Base-by-base conservation (phyloP, 371 early-diverging fungal species). In the Amoeboaphelidium occidentale region DNA sequence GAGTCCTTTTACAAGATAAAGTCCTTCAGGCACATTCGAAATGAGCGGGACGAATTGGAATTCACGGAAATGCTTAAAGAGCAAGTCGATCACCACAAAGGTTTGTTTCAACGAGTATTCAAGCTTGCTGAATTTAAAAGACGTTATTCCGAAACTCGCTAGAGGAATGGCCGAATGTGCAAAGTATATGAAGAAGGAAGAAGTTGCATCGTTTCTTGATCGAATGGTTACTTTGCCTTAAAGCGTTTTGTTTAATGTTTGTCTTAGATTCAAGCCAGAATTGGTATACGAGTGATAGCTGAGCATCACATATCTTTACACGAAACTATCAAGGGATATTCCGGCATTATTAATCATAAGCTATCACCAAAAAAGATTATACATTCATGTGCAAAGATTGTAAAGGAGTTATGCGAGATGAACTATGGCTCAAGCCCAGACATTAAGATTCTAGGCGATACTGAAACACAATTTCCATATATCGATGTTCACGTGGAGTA, bases 401-500 rank as follows among this genome's bases (percentile, higher is more conserved):
- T 86, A 17, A 70, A 78, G 24, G 81, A 82, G 46, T 61, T 94
- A 45, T 90, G 88, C 57, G 86, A 91, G 57, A 66, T 86, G 55
- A 84, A 91, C 62, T 92, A 90, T 60, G 87, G 86, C 25, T 60
- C 74, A 13, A 66, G 76, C 20, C 89, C 92, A 0, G 73, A 75
- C 20, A 74, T 75, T 41, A 64, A 72, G 23, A 62, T 91, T 42
- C 72, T 73, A 55, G 90, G 92, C 23, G 76, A 82, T 27, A 55
- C 63, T 2, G 78, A 87, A 48, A 76, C 83, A 21, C 62, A 63
- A 27, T 76, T 92, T 51, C 74, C 84, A 25, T 94, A 94, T 64
- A 78, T 91, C 1, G 82, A 84, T 14, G 86, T 86, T 1, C 96
- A 94, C 60, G 63, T 94, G 23, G 92, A 92, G 61, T 94, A 94